Evolutionary conservation across 306 rosid genomes (phyloP).

Genomic region (Cicer judaicum): DNA sequence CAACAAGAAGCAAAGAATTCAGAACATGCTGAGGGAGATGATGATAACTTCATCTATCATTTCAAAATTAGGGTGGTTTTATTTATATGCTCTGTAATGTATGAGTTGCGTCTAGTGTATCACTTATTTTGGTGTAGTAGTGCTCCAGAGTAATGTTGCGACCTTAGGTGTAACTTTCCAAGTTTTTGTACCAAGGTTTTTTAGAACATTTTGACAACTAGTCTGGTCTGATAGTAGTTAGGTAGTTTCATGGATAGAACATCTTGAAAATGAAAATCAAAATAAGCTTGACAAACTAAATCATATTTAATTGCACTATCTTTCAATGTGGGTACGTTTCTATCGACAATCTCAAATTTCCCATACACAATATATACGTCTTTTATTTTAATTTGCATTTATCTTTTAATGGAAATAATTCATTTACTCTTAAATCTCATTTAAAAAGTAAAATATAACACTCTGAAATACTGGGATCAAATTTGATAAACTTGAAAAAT

Average conservation of each 20-base stretch:
- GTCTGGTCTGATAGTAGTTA: background rate
- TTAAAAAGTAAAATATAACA: background rate
- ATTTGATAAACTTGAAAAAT: slow-evolving; percentile 29
- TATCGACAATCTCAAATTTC: background rate
- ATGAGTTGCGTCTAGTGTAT: background rate
- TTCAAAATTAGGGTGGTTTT: background rate
- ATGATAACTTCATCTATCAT: too few relatives aligned
- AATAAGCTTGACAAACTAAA: background rate
- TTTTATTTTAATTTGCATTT: background rate
- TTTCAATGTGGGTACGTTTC: background rate
- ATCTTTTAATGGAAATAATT: background rate
- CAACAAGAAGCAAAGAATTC: too few relatives aligned
- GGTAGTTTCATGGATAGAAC: background rate
- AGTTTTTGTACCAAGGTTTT: too few relatives aligned
- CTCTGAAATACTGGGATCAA: slow-evolving; percentile 10
- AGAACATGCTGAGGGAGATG: too few relatives aligned
- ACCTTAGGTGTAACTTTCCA: too few relatives aligned
- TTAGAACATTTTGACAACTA: too few relatives aligned
- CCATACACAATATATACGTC: background rate
- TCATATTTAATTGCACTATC: background rate
- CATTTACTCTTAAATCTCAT: background rate
- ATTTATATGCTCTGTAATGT: background rate
- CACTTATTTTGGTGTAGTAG: background rate
- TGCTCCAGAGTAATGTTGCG: too few relatives aligned
- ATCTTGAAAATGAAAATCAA: background rate